These are phyloP conservation scores for Thraustochytrium sp. DNA, from an alignment of 352 stramenopile genomes.

Conservation along the genomic window DNA sequence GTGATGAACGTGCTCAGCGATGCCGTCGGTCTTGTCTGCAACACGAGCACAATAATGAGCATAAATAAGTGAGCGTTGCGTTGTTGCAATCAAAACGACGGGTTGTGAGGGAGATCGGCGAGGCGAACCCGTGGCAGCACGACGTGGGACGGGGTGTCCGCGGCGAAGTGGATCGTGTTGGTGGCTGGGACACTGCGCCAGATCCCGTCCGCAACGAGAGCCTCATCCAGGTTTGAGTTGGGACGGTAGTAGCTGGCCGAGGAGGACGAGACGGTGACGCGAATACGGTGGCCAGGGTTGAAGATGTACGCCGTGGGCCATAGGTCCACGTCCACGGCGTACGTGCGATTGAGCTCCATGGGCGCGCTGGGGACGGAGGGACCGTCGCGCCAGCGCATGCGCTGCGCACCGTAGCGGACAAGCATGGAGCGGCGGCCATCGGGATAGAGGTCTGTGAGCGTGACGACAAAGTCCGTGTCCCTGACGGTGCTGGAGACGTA, in stretches of 20 bases:
- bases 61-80: no score
- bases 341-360: constrained; percentile 46
- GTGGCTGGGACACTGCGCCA: constrained; percentile 4
- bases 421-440: constrained; percentile 22
- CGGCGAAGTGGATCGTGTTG: constrained; percentile 47
- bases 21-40: no score
- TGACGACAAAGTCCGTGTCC: constrained; percentile 51
- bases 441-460: constrained; percentile 49
- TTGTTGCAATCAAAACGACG: no score
- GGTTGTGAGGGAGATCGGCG: neutral
- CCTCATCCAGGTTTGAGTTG: constrained; percentile 47
- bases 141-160: constrained; percentile 34
- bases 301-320: constrained; percentile 51
- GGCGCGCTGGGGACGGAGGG: neutral
- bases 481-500: constrained; percentile 50
- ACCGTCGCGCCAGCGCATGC: constrained; percentile 51
- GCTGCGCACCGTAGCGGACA: constrained; percentile 45
- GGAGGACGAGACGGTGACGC: constrained; percentile 41
- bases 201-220: neutral
- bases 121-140: neutral
- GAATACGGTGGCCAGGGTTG: constrained; percentile 45
- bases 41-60: no score
- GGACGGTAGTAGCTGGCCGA: constrained; percentile 46
- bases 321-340: constrained; percentile 43
- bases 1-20: no score